phyloP scores from a whole-genome alignment of 2,329 filamentous ascomycete genomes.

The Myotisia sp. region DNA sequence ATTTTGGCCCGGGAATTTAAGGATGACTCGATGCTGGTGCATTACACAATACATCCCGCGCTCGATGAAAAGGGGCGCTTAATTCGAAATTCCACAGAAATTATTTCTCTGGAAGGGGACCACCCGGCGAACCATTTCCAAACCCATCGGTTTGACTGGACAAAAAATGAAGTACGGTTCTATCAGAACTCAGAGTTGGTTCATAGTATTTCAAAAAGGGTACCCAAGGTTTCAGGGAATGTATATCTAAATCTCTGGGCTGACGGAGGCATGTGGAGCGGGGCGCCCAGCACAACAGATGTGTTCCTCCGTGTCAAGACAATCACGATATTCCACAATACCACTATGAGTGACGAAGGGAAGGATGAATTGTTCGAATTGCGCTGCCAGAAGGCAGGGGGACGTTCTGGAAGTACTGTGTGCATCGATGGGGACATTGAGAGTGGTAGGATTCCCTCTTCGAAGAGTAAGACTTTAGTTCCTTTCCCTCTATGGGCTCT shows the following conservation, averaged over 20 bases:
- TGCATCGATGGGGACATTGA: constrained; percentile 12
- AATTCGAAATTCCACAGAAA: constrained; percentile 15
- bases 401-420: constrained; percentile 14
- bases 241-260: constrained; percentile 20
- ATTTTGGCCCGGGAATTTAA: constrained; percentile 16
- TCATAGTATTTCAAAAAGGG: constrained; percentile 11
- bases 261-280: constrained; percentile 18
- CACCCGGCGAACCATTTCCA: constrained; percentile 12
- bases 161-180: constrained; percentile 13
- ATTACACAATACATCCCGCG: constrained; percentile 19
- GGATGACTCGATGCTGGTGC: constrained; percentile 15
- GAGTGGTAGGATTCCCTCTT: constrained; percentile 11
- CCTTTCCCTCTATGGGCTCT: constrained; percentile 10
- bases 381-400: constrained; percentile 14
- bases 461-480: constrained; percentile 6
- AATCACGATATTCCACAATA: constrained; percentile 18
- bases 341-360: constrained; percentile 12
- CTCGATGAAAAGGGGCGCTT: constrained; percentile 12
- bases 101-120: constrained; percentile 12
- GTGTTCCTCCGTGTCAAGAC: constrained; percentile 15
- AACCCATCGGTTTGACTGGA: constrained; percentile 19
- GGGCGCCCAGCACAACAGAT: constrained; percentile 17
- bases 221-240: constrained; percentile 14
- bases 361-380: constrained; percentile 9
- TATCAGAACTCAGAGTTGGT: constrained; percentile 16